Conservation (phyloP, 768 basidiomycete species). For the Mycena epipterygia region DNA sequence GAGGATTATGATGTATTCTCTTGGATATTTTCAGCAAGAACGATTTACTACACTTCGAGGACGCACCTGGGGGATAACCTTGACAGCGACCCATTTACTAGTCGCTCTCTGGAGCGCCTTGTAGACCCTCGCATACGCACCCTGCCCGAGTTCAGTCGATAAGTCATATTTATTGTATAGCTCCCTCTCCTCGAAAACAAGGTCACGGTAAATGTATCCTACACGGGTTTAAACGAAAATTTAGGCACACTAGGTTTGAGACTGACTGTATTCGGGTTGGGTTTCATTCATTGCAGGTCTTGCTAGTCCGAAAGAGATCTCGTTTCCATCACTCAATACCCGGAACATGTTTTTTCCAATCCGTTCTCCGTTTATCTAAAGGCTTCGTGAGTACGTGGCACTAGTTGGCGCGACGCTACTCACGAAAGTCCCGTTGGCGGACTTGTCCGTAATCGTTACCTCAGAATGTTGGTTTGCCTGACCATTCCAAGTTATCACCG, state of each 20-base stretch:
- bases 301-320: conserved; percentile 21
- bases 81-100: conserved; percentile 87
- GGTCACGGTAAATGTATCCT: conserved; percentile 29
- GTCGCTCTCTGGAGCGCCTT: conserved; percentile 81
- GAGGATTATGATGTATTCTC: conserved; percentile 15
- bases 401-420: neutral
- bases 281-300: neutral
- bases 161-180: conserved; percentile 51
- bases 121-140: conserved; percentile 91
- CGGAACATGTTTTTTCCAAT: conserved; percentile 10
- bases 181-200: conserved; percentile 2
- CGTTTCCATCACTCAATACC: conserved; percentile 10
- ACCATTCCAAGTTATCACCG: conserved; percentile 21
- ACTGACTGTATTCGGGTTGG: conserved; percentile 28
- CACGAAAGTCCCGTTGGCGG: conserved; percentile 30
- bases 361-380: conserved; percentile 4
- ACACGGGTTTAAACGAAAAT: neutral
- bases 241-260: neutral
- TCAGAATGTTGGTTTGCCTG: neutral
- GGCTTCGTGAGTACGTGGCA: neutral
- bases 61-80: conserved; percentile 76
- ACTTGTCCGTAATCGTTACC: conserved; percentile 16
- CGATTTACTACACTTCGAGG: neutral
- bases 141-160: conserved; percentile 82
- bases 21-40: neutral